Evolutionary conservation across 169 alveolate genomes (phyloP).

Genomic region (Amoebophrya sp.): DNA sequence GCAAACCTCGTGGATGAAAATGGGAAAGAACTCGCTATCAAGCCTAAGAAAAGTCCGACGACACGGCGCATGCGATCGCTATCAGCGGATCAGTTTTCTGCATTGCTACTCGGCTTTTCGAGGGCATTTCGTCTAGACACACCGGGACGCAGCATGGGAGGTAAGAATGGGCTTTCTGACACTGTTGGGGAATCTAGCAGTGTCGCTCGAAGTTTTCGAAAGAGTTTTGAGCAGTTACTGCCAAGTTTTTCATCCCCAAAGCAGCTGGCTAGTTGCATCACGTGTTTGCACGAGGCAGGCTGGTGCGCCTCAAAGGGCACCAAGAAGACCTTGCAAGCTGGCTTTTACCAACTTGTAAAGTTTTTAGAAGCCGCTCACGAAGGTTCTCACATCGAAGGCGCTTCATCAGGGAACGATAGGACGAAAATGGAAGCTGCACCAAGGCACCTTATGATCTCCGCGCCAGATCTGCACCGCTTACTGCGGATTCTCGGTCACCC

Average conservation of each 20-base stretch:
- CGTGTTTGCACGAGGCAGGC: no score
- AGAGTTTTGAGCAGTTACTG: background rate
- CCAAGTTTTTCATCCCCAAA: background rate
- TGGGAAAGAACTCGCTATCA: background rate
- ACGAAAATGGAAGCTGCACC: background rate
- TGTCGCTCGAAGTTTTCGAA: background rate
- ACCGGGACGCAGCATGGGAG: no score
- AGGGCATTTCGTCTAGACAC: background rate
- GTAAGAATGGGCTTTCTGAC: background rate
- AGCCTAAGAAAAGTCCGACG: background rate
- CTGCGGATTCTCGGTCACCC: background rate
- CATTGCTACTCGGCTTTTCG: background rate
- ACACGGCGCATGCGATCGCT: background rate
- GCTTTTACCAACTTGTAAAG: background rate
- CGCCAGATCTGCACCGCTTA: background rate
- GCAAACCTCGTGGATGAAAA: background rate
- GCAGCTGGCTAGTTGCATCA: background rate
- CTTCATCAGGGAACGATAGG: no score
- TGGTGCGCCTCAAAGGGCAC: background rate
- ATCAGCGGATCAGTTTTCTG: background rate
- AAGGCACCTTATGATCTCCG: background rate
- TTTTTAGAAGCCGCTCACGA: background rate
- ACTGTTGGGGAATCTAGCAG: background rate
- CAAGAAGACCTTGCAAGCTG: background rate
- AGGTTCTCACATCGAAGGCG: no score